phyloP scores from a whole-genome alignment of 148 eudicot species.

The Dianthus caryophyllus region DNA sequence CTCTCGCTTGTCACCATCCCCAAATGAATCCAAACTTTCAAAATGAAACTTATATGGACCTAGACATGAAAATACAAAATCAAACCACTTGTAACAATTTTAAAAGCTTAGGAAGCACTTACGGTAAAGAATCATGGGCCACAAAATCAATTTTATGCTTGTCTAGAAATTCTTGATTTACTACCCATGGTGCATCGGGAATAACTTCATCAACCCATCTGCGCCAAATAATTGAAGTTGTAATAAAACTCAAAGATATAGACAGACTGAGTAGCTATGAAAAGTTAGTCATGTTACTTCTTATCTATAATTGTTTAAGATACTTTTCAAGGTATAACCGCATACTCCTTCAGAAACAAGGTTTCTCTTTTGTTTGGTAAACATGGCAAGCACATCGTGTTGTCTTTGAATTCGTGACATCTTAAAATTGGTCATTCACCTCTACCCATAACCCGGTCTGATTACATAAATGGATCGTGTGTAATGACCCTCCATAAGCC shows the following conservation, averaged over 20 bases:
- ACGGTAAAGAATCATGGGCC: slow-evolving; percentile 80
- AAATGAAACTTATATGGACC: not conserved
- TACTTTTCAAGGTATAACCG: too few relatives aligned
- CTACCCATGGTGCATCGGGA: slow-evolving; percentile 80
- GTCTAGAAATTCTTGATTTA: slow-evolving; percentile 56
- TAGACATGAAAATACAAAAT: not conserved
- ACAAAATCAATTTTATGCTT: slow-evolving; percentile 64
- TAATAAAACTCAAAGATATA: not conserved
- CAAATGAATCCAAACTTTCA: not conserved
- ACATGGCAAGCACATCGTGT: too few relatives aligned
- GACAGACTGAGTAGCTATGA: not conserved
- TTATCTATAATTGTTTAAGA: too few relatives aligned
- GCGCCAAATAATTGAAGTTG: slow-evolving; percentile 9
- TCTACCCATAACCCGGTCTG: too few relatives aligned
- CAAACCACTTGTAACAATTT: not conserved
- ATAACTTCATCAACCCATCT: slow-evolving; percentile 88
- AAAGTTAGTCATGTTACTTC: too few relatives aligned
- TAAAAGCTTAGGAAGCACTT: slow-evolving; percentile 26
- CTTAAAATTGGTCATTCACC: too few relatives aligned
- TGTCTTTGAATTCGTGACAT: too few relatives aligned
- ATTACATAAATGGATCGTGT: too few relatives aligned
- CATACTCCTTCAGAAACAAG: too few relatives aligned
- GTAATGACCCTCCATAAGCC: too few relatives aligned
- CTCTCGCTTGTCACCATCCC: not conserved
- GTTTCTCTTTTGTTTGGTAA: too few relatives aligned